These are phyloP conservation scores for Mucor circinelloides DNA, from an alignment of 371 early-diverging fungal species.

Conservation along the genomic window DNA sequence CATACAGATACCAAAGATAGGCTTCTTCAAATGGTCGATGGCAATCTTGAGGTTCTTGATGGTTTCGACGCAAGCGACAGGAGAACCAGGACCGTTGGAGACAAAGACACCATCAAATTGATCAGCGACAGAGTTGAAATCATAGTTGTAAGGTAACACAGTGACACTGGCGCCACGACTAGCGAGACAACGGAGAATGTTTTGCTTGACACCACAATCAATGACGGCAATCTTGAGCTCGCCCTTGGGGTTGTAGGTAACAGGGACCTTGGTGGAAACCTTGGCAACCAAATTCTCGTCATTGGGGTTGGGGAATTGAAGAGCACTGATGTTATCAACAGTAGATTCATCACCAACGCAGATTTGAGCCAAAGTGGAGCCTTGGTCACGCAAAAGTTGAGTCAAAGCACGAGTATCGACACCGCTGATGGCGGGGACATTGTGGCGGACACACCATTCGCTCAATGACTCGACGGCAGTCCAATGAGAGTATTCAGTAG, in stretches of 20 bases:
- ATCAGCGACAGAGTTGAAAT: conserved; percentile 58
- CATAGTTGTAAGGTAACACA: conserved; percentile 87
- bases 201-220: conserved; percentile 94
- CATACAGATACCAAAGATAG: conserved; percentile 98
- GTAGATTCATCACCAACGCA: conserved; percentile 56
- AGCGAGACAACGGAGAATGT: conserved; percentile 86
- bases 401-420: conserved; percentile 95
- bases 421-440: conserved; percentile 90
- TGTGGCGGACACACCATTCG: conserved; percentile 86
- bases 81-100: conserved; percentile 95
- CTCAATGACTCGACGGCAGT: conserved; percentile 85
- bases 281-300: conserved; percentile 61
- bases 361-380: conserved; percentile 86
- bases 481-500: conserved; percentile 89
- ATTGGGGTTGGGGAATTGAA: conserved; percentile 76
- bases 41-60: conserved; percentile 71
- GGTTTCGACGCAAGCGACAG: conserved; percentile 66
- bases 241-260: conserved; percentile 75
- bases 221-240: conserved; percentile 76
- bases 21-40: conserved; percentile 65
- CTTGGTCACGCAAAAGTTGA: conserved; percentile 90
- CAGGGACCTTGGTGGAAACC: conserved; percentile 56
- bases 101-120: conserved; percentile 89
- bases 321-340: conserved; percentile 34
- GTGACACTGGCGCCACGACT: conserved; percentile 81